Evolutionary conservation across 345 rosid genomes (phyloP), one percentile per base, ranked within the genome.

Genomic region (Lepidium africanum): DNA sequence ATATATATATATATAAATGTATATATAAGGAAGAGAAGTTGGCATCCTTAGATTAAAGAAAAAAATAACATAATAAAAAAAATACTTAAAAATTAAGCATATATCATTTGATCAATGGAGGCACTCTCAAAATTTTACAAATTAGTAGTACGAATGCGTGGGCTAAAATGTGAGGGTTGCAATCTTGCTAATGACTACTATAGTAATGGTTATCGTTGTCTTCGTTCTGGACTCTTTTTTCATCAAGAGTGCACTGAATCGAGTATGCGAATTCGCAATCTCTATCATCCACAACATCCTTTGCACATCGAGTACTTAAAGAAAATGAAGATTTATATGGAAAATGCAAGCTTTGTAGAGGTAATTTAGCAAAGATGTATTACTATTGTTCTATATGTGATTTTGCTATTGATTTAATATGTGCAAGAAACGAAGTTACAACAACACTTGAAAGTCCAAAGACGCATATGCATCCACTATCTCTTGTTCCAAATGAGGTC

Each of bases 291-390:
- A 55, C 43, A 38, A 17, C 62, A 57, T 11, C 7, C 33, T 19
- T 5, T 57, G 6, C 10, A 11, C 33, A 10, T 57, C 32, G 36
- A 17, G 7, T 57, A 19, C 0, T 11, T 36, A 3, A 1, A 11
- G 16, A 1, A 38, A 12, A 17, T 38, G 17, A 37, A 16, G 30
- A 17, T 17, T 3, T 12, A 0, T 0, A 11, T 16, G 10, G 14
- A 55, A 2, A 38, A 57, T 57, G 46, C 33, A 38, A 35, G 0
- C 3, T 57, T 37, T 57, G 46, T 57, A 36, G 46, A 57, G 62
- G 62, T 57, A 19, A 57, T 0, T 57, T 57, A 7, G 6, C 32
- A 1, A 16, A 57, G 1, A 38, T 57, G 14, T 51, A 52, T 27
- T 52, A 52, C 3, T n/a, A 30, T 4, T 52, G 38, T n/a, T 30